Base-by-base conservation (phyloP, 192 early-diverging fungal genomes). In the Podila verticillata region DNA sequence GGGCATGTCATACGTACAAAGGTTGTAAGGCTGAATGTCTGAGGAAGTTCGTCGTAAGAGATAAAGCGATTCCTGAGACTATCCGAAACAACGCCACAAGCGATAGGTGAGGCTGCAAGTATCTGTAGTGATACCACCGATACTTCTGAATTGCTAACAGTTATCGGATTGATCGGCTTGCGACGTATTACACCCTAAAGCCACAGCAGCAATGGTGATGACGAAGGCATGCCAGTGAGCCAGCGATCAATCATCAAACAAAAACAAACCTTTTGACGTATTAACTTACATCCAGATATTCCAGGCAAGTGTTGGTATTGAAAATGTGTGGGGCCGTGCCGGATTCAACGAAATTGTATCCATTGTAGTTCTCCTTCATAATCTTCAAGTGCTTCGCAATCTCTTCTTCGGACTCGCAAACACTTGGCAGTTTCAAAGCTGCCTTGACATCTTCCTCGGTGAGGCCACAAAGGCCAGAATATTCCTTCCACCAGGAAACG, bases 281-380 rank as follows among this genome's bases (percentile, higher is more conserved):
- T 24, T 49, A 57, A 17, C 63, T 72, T 57, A 80, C 63, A 48
- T 81, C 44, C 44, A 81, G 70, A 73, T 81, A 81, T 57, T 81
- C 60, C 58, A 81, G 61, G 65, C 70, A 81, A 36, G 64, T 73
- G 34, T 81, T 81, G 2, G 65, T 81, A 49, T 81, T 81, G 58
- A 81, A 73, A 63, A 81, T 61, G 26, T 57, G 60, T 59, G 13
- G 70, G 54, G 31, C 66, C 31, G 57, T 35, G 35, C 63, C 56
- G 48, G 22, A 64, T 48, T 26, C 48, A 26, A 22, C 70, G 26
- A 72, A 81, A 51, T 31, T 61, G 51, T 81, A 81, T 30, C 70
- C 70, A 56, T 73, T 48, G 48, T 66, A 81, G 34, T 72, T 35
- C 28, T 28, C 5, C 51, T 73, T 63, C 70, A 81, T 79, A 36